phyloP scores from a whole-genome alignment of 306 rosid species.

The Prunus mira region DNA sequence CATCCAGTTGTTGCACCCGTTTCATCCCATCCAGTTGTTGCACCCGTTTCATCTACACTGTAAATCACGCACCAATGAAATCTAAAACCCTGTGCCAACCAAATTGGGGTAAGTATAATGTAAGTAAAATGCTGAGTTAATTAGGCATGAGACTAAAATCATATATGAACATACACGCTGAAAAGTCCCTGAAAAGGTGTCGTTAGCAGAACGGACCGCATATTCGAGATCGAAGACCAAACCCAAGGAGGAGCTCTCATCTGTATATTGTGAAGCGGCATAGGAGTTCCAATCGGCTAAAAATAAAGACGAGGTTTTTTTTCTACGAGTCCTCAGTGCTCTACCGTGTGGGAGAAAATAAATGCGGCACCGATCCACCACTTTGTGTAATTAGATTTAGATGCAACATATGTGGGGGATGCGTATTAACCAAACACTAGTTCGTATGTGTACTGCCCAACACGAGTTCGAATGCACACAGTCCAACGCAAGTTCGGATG shows the following conservation, averaged over 20 bases:
- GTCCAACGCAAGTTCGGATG: no score
- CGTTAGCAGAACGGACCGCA: slow-evolving; percentile 86
- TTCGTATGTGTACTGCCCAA: no score
- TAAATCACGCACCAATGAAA: background rate
- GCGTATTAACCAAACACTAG: no score
- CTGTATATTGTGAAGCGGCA: slow-evolving; percentile 56
- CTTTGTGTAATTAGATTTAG: no score
- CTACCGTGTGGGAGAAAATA: background rate
- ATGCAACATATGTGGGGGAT: no score
- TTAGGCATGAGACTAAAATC: background rate
- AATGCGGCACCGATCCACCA: no score
- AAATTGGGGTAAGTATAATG: background rate
- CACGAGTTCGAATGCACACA: no score
- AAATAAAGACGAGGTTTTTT: background rate
- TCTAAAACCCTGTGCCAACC: background rate
- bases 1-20: no score
- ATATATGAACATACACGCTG: slow-evolving; percentile 55
- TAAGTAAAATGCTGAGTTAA: background rate
- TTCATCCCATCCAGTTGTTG: no score
- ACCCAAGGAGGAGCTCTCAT: slow-evolving; percentile 36
- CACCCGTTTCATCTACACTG: background rate
- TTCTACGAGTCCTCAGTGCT: slow-evolving; percentile 39
- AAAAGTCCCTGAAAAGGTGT: slow-evolving; percentile 80
- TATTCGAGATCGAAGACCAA: slow-evolving; percentile 81
- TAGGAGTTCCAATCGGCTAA: no score